Evolutionary conservation across 2,329 filamentous ascomycete species (phyloP).

Genomic region (Penicillium nordicum): DNA sequence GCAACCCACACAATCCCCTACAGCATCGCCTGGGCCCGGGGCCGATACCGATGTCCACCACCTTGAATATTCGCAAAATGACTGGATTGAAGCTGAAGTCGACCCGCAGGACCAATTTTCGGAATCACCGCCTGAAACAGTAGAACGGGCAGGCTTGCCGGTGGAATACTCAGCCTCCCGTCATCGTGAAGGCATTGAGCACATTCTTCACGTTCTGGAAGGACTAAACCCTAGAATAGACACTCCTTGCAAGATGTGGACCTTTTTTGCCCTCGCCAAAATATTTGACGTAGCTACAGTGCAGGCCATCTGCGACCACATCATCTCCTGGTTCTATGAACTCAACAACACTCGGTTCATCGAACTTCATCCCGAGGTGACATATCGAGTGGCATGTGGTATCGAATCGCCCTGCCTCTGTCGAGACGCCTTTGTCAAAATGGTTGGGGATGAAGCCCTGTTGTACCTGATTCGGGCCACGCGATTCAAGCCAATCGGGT

Average conservation of each 20-base stretch:
- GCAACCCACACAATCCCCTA: not conserved
- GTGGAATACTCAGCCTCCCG: constrained; percentile 62
- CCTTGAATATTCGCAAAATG: not conserved
- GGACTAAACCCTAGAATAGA: constrained; percentile 56
- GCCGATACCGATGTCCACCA: not conserved
- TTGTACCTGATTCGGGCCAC: constrained; percentile 31
- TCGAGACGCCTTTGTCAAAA: constrained; percentile 53
- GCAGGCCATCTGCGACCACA: constrained; percentile 42
- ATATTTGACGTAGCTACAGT: constrained; percentile 49
- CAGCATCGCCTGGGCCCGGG: not conserved
- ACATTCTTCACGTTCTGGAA: constrained; percentile 58
- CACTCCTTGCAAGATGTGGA: constrained; percentile 65
- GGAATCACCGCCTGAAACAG: not conserved
- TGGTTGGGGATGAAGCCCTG: constrained; percentile 62
- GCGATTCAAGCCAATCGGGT: not conserved
- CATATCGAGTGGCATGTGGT: constrained; percentile 54
- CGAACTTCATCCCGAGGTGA: constrained; percentile 61
- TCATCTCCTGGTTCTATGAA: constrained; percentile 59
- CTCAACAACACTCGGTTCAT: constrained; percentile 57
- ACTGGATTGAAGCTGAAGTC: not conserved
- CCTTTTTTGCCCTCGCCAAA: constrained; percentile 60
- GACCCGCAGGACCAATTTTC: not conserved
- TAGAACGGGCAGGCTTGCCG: constrained; percentile 16
- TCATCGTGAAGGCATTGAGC: constrained; percentile 62
- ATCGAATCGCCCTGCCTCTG: constrained; percentile 36